phyloP scores from a whole-genome alignment of 2,329 filamentous ascomycete genomes.

The Lachnellula suecica region DNA sequence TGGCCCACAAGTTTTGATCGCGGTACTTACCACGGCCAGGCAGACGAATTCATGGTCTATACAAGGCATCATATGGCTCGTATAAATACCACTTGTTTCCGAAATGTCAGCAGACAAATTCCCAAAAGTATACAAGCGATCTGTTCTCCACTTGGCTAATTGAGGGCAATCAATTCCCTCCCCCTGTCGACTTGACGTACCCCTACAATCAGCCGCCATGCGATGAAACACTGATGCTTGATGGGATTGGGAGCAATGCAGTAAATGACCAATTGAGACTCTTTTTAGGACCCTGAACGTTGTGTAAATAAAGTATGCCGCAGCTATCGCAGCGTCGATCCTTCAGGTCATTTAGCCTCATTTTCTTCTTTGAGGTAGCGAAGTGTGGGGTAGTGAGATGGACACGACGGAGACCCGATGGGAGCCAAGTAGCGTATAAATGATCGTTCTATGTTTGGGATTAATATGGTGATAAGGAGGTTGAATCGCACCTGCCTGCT shows the following conservation, averaged over 20 bases:
- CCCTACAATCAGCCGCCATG: not conserved
- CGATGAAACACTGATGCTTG: not conserved
- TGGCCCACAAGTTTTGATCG: not conserved
- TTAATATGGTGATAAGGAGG: not conserved
- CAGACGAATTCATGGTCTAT: not conserved
- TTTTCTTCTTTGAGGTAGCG: not conserved
- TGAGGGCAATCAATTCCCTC: not conserved
- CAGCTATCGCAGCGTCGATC: not conserved
- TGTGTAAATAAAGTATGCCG: not conserved
- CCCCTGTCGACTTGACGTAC: not conserved
- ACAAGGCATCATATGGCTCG: not conserved
- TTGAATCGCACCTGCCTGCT: not conserved
- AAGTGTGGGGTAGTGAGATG: not conserved
- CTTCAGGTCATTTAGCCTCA: not conserved
- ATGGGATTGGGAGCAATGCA: not conserved
- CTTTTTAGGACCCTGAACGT: not conserved
- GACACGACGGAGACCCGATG: not conserved
- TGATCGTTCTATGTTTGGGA: not conserved
- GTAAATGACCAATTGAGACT: not conserved
- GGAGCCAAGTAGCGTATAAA: not conserved
- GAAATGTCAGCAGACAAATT: not conserved
- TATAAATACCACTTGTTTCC: not conserved
- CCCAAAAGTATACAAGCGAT: not conserved
- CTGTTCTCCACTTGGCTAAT: not conserved
- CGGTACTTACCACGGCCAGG: not conserved